A percentile compares a stretch with the other conserved stretches of the same genome.
Conservation (phyloP, 1,284 basidiomycete genomes). For the Heliocybe sulcata region DNA sequence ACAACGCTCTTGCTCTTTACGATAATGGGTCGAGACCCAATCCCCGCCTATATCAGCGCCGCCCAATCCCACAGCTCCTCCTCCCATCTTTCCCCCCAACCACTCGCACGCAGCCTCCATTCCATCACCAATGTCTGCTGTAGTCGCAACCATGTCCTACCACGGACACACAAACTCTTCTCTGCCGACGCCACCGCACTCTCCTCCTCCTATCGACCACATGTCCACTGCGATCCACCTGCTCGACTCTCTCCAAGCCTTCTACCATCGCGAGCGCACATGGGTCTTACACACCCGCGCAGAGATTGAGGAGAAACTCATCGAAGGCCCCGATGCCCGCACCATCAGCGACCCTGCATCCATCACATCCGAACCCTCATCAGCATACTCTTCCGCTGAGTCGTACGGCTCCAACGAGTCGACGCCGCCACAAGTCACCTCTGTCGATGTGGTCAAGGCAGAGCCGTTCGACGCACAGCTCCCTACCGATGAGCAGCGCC, state of each 20-base stretch:
- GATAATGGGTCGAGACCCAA: neutral
- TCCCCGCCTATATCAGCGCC: neutral
- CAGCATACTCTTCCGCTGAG: conserved; percentile 13
- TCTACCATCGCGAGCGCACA: conserved; percentile 60
- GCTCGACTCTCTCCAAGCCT: conserved; percentile 54
- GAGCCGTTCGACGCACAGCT: conserved; percentile 14
- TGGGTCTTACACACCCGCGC: conserved; percentile 49
- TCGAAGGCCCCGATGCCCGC: conserved; percentile 22
- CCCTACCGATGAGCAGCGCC: conserved; percentile 12
- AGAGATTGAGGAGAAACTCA: conserved; percentile 21
- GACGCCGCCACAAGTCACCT: conserved; percentile 11
- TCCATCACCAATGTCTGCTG: conserved; percentile 16
- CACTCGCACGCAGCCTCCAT: conserved; percentile 9
- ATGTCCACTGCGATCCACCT: conserved; percentile 40
- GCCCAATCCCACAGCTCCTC: neutral
- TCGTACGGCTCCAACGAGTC: conserved; percentile 10
- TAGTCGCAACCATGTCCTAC: conserved; percentile 11
- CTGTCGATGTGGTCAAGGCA: conserved; percentile 15
- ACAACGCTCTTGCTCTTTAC: neutral
- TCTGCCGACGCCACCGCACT: conserved; percentile 40
- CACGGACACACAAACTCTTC: conserved; percentile 6
- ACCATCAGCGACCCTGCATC: conserved; percentile 19
- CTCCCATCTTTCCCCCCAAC: conserved; percentile 12
- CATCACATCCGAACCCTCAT: conserved; percentile 15
- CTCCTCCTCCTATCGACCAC: conserved; percentile 28